phyloP scores from a whole-genome alignment of 208 protist species.

The Herpetomonas muscarum region DNA sequence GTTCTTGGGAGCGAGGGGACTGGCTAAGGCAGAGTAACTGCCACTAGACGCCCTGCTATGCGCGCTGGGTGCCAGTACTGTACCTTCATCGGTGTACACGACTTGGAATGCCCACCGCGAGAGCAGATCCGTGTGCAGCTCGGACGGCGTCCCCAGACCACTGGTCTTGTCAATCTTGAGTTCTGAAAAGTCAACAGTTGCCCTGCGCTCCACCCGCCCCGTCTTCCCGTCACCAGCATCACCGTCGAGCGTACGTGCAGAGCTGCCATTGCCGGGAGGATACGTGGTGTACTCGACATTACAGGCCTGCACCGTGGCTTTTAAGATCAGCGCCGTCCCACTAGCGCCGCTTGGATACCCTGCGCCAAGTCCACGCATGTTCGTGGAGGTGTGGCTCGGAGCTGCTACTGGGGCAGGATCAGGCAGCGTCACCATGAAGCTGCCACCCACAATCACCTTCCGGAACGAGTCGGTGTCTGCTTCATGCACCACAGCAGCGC shows the following conservation, averaged over 20 bases:
- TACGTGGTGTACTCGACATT: slow-evolving; percentile 12
- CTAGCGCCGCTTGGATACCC: background rate
- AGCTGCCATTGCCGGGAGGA: slow-evolving; percentile 6
- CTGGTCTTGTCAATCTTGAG: slow-evolving; percentile 13
- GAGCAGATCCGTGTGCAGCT: slow-evolving; percentile 18
- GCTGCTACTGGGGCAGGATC: background rate
- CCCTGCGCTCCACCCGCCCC: background rate
- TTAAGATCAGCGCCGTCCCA: slow-evolving; percentile 2
- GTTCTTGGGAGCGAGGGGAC: background rate
- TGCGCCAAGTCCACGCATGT: background rate
- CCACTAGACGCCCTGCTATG: too few species aligned
- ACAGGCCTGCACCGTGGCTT: slow-evolving; percentile 3
- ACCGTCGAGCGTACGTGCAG: too few species aligned
- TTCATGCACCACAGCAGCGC: background rate
- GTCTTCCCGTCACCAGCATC: too few species aligned
- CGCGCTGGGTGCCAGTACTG: too few species aligned
- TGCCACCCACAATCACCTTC: background rate
- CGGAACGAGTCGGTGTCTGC: background rate
- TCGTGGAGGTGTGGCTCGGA: background rate
- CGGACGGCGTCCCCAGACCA: slow-evolving; percentile 2
- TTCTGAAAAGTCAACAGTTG: slow-evolving; percentile 29
- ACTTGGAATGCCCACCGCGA: slow-evolving; percentile 24
- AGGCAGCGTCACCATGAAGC: background rate
- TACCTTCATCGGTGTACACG: slow-evolving; percentile 4
- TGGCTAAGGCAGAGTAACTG: too few species aligned